Conservation (phyloP, 192 early-diverging fungal genomes). For the Coemansia sp. region DNA sequence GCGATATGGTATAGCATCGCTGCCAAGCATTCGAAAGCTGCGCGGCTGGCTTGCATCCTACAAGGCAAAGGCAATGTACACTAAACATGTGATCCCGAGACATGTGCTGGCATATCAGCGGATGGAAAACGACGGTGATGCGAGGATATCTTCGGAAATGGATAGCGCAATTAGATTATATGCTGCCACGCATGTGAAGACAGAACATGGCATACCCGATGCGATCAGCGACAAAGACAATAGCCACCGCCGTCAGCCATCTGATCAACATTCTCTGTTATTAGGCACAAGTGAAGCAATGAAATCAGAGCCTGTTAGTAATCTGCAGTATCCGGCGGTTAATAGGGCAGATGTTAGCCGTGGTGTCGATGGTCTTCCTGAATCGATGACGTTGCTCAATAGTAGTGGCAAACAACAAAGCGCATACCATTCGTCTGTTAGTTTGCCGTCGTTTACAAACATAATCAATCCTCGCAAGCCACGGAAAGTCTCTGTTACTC, state of each 20-base stretch:
- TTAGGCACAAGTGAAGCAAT: not conserved
- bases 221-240: not conserved
- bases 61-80: slow-evolving; percentile 32
- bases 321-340: slow-evolving; percentile 25
- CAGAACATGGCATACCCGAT: not conserved
- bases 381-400: not conserved
- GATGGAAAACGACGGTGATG: not conserved
- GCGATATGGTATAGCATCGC: not conserved
- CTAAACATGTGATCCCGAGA: slow-evolving; percentile 26
- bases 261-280: not conserved
- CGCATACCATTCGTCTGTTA: not conserved
- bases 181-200: not conserved
- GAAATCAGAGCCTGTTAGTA: not conserved
- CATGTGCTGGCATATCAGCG: not conserved
- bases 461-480: slow-evolving; percentile 40
- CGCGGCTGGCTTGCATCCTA: slow-evolving; percentile 43
- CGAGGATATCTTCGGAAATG: not conserved
- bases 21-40: slow-evolving; percentile 25
- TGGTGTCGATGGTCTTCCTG: not conserved
- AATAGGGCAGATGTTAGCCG: slow-evolving; percentile 5
- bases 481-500: not conserved
- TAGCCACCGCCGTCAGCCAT: not conserved
- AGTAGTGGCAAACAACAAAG: not conserved
- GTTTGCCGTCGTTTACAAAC: slow-evolving; percentile 41
- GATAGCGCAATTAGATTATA: not conserved